A percentile compares a stretch with the other conserved stretches of the same genome.
These are phyloP conservation scores for Vaccinium darrowii DNA, from an alignment of 148 eudicot species.

Conservation along the genomic window DNA sequence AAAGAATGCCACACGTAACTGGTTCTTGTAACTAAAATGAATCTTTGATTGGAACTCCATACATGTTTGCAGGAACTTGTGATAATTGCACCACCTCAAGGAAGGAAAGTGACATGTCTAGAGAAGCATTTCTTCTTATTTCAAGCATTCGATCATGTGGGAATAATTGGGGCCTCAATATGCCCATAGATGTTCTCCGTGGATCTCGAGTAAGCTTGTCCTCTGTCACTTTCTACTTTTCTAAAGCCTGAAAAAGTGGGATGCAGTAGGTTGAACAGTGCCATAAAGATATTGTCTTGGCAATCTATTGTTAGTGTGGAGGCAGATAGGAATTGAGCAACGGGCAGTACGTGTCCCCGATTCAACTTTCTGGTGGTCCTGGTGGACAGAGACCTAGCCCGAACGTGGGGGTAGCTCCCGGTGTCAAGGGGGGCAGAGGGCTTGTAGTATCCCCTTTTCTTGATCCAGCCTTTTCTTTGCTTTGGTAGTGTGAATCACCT, in stretches of 20 bases:
- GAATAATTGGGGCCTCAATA: conserved; percentile 73
- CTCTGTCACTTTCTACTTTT: not conserved
- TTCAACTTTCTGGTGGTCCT: not conserved
- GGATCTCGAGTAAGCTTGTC: conserved; percentile 76
- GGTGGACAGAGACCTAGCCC: not conserved
- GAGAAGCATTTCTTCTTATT: conserved; percentile 78
- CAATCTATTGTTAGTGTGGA: not conserved
- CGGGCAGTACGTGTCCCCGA: not conserved
- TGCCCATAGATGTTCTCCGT: conserved; percentile 82
- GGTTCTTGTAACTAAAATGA: not conserved
- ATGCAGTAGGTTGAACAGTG: not conserved
- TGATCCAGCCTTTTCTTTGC: too few relatives aligned
- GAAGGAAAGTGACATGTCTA: conserved; percentile 69
- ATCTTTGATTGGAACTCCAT: not conserved
- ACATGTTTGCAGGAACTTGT: conserved; percentile 56
- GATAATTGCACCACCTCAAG: conserved; percentile 71
- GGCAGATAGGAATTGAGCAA: not conserved
- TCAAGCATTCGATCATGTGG: conserved; percentile 66
- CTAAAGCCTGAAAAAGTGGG: not conserved
- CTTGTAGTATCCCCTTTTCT: too few relatives aligned
- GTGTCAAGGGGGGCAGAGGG: not conserved
- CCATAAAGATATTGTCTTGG: not conserved
- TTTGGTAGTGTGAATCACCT: too few relatives aligned
- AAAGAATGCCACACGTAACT: not conserved
- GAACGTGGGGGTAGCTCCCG: not conserved